A percentile compares a stretch with the other conserved stretches of the same genome.
phyloP scores from a whole-genome alignment of 495 filamentous ascomycete species.

The Trichodelitschia bisporula region DNA sequence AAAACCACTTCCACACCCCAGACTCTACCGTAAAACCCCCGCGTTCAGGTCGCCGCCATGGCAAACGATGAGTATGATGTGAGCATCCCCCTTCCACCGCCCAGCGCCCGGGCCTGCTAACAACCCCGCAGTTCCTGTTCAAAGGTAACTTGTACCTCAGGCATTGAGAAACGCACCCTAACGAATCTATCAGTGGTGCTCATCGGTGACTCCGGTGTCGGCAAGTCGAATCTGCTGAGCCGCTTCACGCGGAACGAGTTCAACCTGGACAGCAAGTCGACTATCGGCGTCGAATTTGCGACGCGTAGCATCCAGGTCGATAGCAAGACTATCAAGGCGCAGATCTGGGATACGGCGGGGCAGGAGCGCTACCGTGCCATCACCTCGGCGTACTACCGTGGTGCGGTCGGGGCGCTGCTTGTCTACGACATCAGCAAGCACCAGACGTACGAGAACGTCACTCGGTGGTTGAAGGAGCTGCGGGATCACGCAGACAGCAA shows the following conservation, averaged over 20 bases:
- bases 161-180: too few species aligned
- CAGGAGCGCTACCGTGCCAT: conserved; percentile 98
- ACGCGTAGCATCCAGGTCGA: conserved; percentile 98
- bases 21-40: too few species aligned
- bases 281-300: conserved; percentile 98
- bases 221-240: conserved; percentile 98
- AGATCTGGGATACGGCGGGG: conserved; percentile 99
- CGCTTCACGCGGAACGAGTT: conserved; percentile 99
- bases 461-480: conserved; percentile 96
- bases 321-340: conserved; percentile 98
- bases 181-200: conserved; percentile 48
- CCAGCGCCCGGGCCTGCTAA: conserved; percentile 4
- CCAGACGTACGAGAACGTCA: conserved; percentile 97
- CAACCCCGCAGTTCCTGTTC: conserved; percentile 67
- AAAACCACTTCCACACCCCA: too few species aligned
- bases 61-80: conserved; percentile 99
- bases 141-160: too few species aligned
- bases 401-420: conserved; percentile 87
- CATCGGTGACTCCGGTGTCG: conserved; percentile 96
- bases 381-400: conserved; percentile 95
- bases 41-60: too few species aligned
- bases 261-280: conserved; percentile 99
- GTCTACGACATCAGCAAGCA: conserved; percentile 99
- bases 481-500: conserved; percentile 95
- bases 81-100: conserved; percentile 20